A percentile compares a stretch with the other conserved stretches of the same genome.
These are phyloP conservation scores for Penicilliopsis zonata DNA, from an alignment of 495 filamentous ascomycete genomes.

Conservation along the genomic window DNA sequence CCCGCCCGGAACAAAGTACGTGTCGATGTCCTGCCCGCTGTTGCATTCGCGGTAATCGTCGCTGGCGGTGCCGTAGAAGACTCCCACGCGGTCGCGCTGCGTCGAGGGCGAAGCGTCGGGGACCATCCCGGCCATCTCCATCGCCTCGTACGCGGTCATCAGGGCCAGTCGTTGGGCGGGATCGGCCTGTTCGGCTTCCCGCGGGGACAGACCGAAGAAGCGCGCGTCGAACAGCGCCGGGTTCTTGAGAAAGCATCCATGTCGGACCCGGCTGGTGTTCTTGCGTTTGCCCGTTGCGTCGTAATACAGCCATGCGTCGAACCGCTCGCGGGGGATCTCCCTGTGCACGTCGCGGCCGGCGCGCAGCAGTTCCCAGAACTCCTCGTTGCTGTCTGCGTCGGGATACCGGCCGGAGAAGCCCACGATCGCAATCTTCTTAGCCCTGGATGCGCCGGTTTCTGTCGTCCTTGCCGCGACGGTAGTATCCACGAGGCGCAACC, in stretches of 20 bases:
- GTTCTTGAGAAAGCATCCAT: slow-evolving; percentile 25
- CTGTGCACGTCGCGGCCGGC: slow-evolving; percentile 23
- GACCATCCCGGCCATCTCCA: slow-evolving; percentile 20
- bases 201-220: slow-evolving; percentile 23
- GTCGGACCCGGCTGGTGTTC: slow-evolving; percentile 20
- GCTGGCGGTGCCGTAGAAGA: slow-evolving; percentile 19
- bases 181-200: slow-evolving; percentile 17
- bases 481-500: too few relatives aligned
- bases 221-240: slow-evolving; percentile 19
- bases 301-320: slow-evolving; percentile 23
- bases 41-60: slow-evolving; percentile 22
- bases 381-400: slow-evolving; percentile 8
- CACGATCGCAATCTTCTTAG: slow-evolving; percentile 22
- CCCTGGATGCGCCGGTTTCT: too few relatives aligned
- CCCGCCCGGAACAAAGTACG: slow-evolving; percentile 15
- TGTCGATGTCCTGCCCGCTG: slow-evolving; percentile 11
- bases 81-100: slow-evolving; percentile 13
- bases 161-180: slow-evolving; percentile 20
- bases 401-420: slow-evolving; percentile 4
- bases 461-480: too few relatives aligned
- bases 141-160: slow-evolving; percentile 24
- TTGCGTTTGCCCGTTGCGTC: slow-evolving; percentile 23
- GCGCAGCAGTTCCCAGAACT: slow-evolving; percentile 28
- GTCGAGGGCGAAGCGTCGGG: slow-evolving; percentile 13
- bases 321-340: slow-evolving; percentile 26